phyloP scores from a whole-genome alignment of 163 green algal species.

The Scenedesmus sp. region DNA sequence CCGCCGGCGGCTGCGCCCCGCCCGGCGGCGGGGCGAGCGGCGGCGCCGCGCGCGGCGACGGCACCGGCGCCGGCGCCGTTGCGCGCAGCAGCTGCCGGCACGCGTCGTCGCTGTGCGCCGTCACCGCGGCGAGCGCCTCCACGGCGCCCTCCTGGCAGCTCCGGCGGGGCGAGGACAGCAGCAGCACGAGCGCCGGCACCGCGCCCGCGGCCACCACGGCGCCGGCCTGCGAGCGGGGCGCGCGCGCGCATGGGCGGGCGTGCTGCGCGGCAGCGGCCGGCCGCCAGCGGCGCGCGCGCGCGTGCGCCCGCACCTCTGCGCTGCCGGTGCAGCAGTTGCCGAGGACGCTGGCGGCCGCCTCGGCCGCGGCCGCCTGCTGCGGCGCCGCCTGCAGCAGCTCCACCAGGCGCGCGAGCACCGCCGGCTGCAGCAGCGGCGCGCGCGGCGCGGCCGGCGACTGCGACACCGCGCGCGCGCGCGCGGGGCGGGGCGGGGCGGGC shows the following conservation, averaged over 20 bases:
- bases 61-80: too few relatives aligned
- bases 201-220: conserved; percentile 46
- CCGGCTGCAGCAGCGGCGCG: conserved; percentile 31
- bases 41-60: too few relatives aligned
- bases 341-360: conserved; percentile 47
- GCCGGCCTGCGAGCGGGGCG: conserved; percentile 26
- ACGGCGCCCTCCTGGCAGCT: conserved; percentile 50
- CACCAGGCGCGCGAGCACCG: conserved; percentile 44
- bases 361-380: conserved; percentile 20
- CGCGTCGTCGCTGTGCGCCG: conserved; percentile 26
- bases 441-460: conserved; percentile 51
- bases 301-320: conserved; percentile 32
- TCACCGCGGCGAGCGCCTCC: conserved; percentile 51
- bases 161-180: conserved; percentile 20
- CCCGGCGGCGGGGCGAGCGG: background rate
- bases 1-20: background rate
- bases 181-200: conserved; percentile 45
- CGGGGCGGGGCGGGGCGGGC: conserved; percentile 1
- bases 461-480: background rate
- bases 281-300: too few relatives aligned
- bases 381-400: conserved; percentile 20
- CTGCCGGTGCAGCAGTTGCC: conserved; percentile 45
- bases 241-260: too few relatives aligned
- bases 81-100: conserved; percentile 21
- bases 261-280: too few relatives aligned